A percentile compares a stretch with the other conserved stretches of the same genome.
These are phyloP conservation scores for Ambrosia artemisiifolia DNA, from an alignment of 129 eudicot genomes.

Conservation along the genomic window DNA sequence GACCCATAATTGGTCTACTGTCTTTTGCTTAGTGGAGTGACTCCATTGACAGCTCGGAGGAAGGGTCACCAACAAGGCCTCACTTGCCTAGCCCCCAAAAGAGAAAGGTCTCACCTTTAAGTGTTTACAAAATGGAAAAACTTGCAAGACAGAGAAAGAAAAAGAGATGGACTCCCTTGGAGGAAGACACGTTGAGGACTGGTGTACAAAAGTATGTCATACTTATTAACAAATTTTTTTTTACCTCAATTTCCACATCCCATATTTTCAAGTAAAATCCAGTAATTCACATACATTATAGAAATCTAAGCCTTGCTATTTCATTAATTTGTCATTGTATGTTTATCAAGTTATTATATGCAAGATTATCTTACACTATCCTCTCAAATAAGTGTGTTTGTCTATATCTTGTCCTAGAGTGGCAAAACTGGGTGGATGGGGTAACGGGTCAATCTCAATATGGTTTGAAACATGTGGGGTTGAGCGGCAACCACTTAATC, in stretches of 20 bases:
- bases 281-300: not conserved
- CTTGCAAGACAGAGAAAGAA: slow-evolving; percentile 42
- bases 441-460: not conserved
- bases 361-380: not conserved
- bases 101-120: slow-evolving; percentile 52
- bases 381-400: not conserved
- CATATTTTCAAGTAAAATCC: not conserved
- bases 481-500: not conserved
- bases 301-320: slow-evolving; percentile 7
- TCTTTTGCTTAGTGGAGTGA: slow-evolving; percentile 73
- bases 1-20: slow-evolving; percentile 2
- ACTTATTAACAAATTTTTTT: not conserved
- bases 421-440: not conserved
- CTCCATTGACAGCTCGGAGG: slow-evolving; percentile 40
- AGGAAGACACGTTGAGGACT: slow-evolving; percentile 65
- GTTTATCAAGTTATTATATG: not conserved
- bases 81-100: slow-evolving; percentile 52
- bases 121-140: slow-evolving; percentile 28
- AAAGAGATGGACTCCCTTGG: slow-evolving; percentile 50
- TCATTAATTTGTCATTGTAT: not conserved
- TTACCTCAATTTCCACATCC: not conserved
- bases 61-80: slow-evolving; percentile 41
- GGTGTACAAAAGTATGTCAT: slow-evolving; percentile 64
- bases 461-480: not conserved
- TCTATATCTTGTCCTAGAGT: not conserved